A percentile compares a stretch with the other conserved stretches of the same genome.
These are phyloP conservation scores for Tulasnella sp. DNA, from an alignment of 768 basidiomycete species.

Conservation along the genomic window DNA sequence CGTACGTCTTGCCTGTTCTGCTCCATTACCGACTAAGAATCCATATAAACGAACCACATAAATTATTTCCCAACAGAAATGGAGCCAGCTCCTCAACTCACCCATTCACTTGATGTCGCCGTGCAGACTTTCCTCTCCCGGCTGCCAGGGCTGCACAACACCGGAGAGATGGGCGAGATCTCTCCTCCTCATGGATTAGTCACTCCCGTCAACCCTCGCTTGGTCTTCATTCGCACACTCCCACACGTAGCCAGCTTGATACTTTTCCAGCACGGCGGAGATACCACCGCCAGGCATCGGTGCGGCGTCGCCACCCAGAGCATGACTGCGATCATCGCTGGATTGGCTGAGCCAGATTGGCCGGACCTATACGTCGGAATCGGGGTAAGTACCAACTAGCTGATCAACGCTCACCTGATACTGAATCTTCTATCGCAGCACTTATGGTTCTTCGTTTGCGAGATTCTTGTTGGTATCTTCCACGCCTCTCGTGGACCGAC, in stretches of 20 bases:
- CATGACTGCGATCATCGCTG: conserved; percentile 3
- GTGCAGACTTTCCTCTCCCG: not conserved
- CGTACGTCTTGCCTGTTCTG: not conserved
- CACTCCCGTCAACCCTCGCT: conserved; percentile 7
- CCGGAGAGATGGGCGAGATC: conserved; percentile 8
- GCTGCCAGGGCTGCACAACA: conserved; percentile 3
- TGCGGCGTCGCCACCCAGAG: not conserved
- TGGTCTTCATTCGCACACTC: conserved; percentile 11
- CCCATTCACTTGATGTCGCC: not conserved
- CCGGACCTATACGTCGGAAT: conserved; percentile 3
- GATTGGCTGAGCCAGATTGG: conserved; percentile 1
- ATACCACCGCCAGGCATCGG: conserved; percentile 1
- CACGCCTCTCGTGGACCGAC: not conserved
- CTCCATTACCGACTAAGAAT: not conserved
- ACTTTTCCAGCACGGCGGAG: conserved; percentile 10
- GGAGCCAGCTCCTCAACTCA: not conserved
- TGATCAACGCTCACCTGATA: too few species aligned
- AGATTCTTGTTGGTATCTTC: conserved; percentile 3
- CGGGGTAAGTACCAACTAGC: conserved; percentile 13
- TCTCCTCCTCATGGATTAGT: not conserved
- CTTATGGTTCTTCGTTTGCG: conserved; percentile 5
- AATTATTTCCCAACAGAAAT: not conserved
- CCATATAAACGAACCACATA: not conserved
- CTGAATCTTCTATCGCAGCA: not conserved
- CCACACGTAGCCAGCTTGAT: conserved; percentile 1